These are phyloP conservation scores for Tripterygium wilfordii DNA, from an alignment of 177 flowering plant species.

Conservation along the genomic window DNA sequence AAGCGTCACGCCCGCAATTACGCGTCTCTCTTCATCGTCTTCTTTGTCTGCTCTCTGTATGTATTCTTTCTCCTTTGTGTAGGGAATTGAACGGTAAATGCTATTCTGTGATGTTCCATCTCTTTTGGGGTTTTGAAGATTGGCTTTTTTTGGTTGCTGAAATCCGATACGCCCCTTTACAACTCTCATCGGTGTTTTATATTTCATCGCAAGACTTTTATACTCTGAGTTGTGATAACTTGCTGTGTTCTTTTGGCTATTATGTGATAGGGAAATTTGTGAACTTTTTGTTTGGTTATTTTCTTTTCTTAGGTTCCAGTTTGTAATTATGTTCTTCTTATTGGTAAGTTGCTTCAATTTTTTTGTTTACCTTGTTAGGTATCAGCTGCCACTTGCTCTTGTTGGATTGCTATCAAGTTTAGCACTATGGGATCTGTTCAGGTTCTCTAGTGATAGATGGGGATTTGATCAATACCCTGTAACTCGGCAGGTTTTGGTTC, in stretches of 20 bases:
- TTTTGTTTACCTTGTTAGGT: conserved; percentile 29
- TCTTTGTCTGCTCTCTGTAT: conserved; percentile 78
- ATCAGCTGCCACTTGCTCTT: conserved; percentile 76
- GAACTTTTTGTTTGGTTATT: neutral
- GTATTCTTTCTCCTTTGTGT: conserved; percentile 8
- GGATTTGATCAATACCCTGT: conserved; percentile 40
- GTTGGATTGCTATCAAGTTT: conserved; percentile 62
- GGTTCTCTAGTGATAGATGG: conserved; percentile 43
- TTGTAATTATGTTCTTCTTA: neutral
- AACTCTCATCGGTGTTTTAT: too few species aligned
- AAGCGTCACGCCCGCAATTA: conserved; percentile 83
- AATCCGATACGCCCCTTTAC: too few species aligned
- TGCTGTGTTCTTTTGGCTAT: conserved; percentile 2
- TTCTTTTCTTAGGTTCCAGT: neutral
- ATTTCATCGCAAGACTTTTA: too few species aligned
- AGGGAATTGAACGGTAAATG: too few species aligned
- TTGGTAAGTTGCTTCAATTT: neutral
- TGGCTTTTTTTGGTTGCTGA: too few species aligned
- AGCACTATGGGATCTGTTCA: conserved; percentile 71
- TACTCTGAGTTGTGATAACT: too few species aligned
- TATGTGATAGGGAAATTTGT: neutral
- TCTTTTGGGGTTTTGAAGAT: too few species aligned
- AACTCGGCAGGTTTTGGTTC: conserved; percentile 34
- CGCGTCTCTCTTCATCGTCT: conserved; percentile 44
- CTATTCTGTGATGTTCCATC: too few species aligned